A percentile compares a stretch with the other conserved stretches of the same genome.
These are phyloP conservation scores for Phytophthora constricta DNA, from an alignment of 352 stramenopile species.

Conservation along the genomic window DNA sequence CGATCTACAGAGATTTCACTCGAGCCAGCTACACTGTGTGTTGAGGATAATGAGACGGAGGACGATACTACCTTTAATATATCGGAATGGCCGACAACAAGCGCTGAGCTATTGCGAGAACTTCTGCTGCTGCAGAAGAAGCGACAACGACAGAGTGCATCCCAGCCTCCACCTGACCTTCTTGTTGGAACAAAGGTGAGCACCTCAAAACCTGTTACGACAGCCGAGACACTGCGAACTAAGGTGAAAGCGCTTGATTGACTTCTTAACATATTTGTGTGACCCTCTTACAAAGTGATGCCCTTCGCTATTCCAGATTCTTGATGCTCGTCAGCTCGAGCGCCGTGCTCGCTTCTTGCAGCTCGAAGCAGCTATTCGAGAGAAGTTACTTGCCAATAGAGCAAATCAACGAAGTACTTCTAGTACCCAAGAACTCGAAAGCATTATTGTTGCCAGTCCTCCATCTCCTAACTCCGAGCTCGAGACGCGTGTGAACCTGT, in stretches of 20 bases:
- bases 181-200: conserved; percentile 44
- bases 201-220: conserved; percentile 36
- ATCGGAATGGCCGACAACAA: conserved; percentile 3
- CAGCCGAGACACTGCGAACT: conserved; percentile 45
- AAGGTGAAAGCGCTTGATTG: conserved; percentile 51
- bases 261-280: not conserved
- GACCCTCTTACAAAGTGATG: not conserved
- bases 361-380: conserved; percentile 32
- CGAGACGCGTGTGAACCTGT: conserved; percentile 25
- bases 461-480: conserved; percentile 16
- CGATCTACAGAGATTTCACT: not conserved
- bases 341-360: conserved; percentile 27
- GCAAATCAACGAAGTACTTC: not conserved
- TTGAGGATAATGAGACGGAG: conserved; percentile 7
- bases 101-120: conserved; percentile 38
- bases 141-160: conserved; percentile 25
- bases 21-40: not conserved
- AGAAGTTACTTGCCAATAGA: conserved; percentile 16
- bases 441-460: not conserved
- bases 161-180: conserved; percentile 38
- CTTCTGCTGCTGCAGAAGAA: conserved; percentile 53
- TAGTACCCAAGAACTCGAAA: not conserved
- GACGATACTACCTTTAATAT: not conserved
- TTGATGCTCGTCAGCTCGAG: conserved; percentile 46
- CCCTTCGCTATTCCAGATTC: conserved; percentile 27